These are phyloP conservation scores for Raffaelea ambrosiae DNA, from an alignment of 2,329 filamentous ascomycete genomes.

Conservation along the genomic window DNA sequence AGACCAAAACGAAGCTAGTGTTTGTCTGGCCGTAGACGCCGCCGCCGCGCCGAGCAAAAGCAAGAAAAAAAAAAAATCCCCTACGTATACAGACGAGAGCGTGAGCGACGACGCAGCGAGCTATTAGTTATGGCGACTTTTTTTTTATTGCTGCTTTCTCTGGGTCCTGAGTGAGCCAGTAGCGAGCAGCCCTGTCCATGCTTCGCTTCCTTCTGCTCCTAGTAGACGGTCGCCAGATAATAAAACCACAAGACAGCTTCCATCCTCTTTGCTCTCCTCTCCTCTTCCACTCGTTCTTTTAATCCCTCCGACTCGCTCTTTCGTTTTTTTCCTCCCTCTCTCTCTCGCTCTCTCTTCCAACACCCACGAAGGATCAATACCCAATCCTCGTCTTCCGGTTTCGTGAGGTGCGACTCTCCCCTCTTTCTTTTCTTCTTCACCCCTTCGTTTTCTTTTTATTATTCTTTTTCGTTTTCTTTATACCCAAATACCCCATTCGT, in stretches of 20 bases:
- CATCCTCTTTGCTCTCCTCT: slow-evolving; percentile 10
- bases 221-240: slow-evolving; percentile 2
- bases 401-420: slow-evolving; percentile 28
- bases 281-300: slow-evolving; percentile 17
- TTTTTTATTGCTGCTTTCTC: not conserved
- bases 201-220: not conserved
- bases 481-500: not conserved
- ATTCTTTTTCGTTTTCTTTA: not conserved
- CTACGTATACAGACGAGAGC: not conserved
- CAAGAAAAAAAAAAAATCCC: slow-evolving; percentile 1
- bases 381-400: slow-evolving; percentile 27
- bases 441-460: not conserved
- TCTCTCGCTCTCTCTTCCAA: slow-evolving; percentile 23
- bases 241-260: slow-evolving; percentile 14
- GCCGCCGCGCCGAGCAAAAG: slow-evolving; percentile 1
- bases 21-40: slow-evolving; percentile 1
- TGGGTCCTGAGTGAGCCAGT: not conserved
- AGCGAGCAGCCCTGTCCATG: not conserved
- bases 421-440: slow-evolving; percentile 6
- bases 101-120: not conserved
- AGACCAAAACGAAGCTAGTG: slow-evolving; percentile 4
- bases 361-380: slow-evolving; percentile 41
- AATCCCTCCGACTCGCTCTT: slow-evolving; percentile 7
- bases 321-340: slow-evolving; percentile 18
- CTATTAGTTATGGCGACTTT: slow-evolving; percentile 4